Percentiles rank a stretch among this genome's conserved stretches.
Evolutionary conservation across 2,329 filamentous ascomycete genomes (phyloP).

Genomic region (Rhinocladiella similis): DNA sequence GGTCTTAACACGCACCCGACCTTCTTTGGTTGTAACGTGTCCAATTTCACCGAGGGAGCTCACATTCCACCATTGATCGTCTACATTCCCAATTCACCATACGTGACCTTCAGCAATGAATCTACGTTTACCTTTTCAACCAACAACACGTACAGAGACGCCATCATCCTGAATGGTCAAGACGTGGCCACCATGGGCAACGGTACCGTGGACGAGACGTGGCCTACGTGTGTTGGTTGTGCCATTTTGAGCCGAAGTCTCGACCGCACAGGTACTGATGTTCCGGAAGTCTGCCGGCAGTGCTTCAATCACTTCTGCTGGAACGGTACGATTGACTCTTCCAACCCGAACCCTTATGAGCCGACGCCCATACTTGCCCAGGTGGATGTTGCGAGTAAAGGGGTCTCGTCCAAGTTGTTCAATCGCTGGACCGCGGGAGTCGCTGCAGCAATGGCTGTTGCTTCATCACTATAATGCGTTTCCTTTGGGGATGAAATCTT

Average conservation of each 20-base stretch:
- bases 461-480: conserved; percentile 2
- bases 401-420: conserved; percentile 3
- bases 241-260: conserved; percentile 79
- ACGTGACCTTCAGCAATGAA: conserved; percentile 73
- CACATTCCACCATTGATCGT: conserved; percentile 72
- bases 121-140: conserved; percentile 42
- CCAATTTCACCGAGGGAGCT: conserved; percentile 60
- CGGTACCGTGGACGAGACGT: conserved; percentile 69
- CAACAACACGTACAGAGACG: conserved; percentile 61
- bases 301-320: conserved; percentile 91
- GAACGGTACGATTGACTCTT: conserved; percentile 70
- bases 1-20: conserved; percentile 72
- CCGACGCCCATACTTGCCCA: conserved; percentile 33
- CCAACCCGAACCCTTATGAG: conserved; percentile 59
- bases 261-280: conserved; percentile 64
- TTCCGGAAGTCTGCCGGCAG: conserved; percentile 69
- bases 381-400: conserved; percentile 8
- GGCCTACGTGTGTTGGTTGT: conserved; percentile 84
- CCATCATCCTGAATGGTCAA: conserved; percentile 84
- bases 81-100: conserved; percentile 85
- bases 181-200: conserved; percentile 82
- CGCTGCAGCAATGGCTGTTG: conserved; percentile 12
- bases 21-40: conserved; percentile 76
- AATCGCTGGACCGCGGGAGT: conserved; percentile 11
- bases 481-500: not conserved